Base-by-base conservation (phyloP, 345 rosid genomes). In the Eucalyptus microcorys region DNA sequence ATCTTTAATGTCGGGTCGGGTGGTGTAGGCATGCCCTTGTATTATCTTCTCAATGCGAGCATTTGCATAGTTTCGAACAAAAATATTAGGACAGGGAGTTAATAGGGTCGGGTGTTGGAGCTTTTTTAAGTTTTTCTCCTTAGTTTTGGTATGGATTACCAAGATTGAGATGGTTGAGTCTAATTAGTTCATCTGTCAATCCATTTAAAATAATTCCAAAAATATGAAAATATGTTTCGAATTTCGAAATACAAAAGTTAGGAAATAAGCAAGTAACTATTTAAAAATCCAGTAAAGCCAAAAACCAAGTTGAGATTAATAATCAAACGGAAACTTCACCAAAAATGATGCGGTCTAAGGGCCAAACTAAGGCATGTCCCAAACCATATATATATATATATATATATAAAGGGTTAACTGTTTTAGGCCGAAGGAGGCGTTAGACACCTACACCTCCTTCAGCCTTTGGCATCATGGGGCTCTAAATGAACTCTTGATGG, bases 61-160 rank as follows among this genome's bases (percentile, higher is more conserved):
- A 0, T 1, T 50, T 9, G 2, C 22, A 17, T 50, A 1, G 4
- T 50, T 50, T 50, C 0, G 55, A 50, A 50, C 9, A 7, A 50
- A 50, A 17, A 50, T 50, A 3, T 50, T 50, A 17, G 55, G 55
- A 50, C 0, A 0, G 0, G 55, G 55, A 50, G 9, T 50, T 50
- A 17, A 17, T 50, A 50, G 22, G 55, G 22, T 50, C 1, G 22
- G 22, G 22, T 2, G 1, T 50, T 1, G 22, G 22, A 50, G 55
- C 1, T 17, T 17, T 50, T 50, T 50, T 7, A 7, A 19, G 55
- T 52, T 52, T 52, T 52, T 52, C 57, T 34, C 43, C 24, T 5
- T 16, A 1, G 11, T 17, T 16, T 68, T 68, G 80, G 42, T 16
- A 6, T 9, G 24, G 2, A 8, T 19, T 32, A 32, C 0, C 11